phyloP scores from a whole-genome alignment of 805 yeast species.

The Pichia californica region DNA sequence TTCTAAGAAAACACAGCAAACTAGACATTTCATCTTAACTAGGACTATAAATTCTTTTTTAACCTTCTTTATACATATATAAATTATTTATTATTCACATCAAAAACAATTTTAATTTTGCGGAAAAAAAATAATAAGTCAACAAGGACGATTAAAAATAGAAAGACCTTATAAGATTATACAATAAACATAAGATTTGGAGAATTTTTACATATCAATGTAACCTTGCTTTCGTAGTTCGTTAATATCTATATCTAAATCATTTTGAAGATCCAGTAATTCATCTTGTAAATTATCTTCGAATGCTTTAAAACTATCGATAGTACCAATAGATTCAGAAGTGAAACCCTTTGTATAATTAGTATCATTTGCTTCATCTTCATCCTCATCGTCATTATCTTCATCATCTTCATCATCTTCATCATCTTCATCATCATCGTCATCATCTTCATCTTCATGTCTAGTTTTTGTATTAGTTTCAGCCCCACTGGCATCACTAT shows the following conservation, averaged over 20 bases:
- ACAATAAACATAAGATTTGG: too few species aligned
- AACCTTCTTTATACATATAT: slow-evolving; percentile 3
- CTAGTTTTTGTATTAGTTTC: slow-evolving; percentile 15
- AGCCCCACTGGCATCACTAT: slow-evolving; percentile 19
- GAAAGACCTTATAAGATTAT: background rate
- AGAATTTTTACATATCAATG: slow-evolving; percentile 8
- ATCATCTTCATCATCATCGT: slow-evolving; percentile 15
- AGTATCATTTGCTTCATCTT: slow-evolving; percentile 3
- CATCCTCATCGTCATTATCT: slow-evolving; percentile 9
- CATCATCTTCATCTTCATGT: slow-evolving; percentile 18
- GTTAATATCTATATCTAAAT: slow-evolving; percentile 15
- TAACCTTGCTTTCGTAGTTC: slow-evolving; percentile 15
- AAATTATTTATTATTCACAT: slow-evolving; percentile 9
- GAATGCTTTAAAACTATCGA: background rate
- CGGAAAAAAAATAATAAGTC: too few species aligned
- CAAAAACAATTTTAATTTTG: background rate
- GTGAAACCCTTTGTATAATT: background rate
- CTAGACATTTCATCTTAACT: too few species aligned
- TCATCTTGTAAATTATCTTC: slow-evolving; percentile 14
- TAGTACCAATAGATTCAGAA: background rate
- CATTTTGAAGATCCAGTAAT: slow-evolving; percentile 18
- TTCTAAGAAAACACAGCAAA: too few species aligned
- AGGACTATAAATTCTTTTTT: too few species aligned
- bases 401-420: slow-evolving; percentile 6
- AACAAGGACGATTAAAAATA: too few species aligned